Percentiles rank a stretch among this genome's conserved stretches.
phyloP scores from a whole-genome alignment of 805 yeast genomes.

The Maudiozyma bulderi region DNA sequence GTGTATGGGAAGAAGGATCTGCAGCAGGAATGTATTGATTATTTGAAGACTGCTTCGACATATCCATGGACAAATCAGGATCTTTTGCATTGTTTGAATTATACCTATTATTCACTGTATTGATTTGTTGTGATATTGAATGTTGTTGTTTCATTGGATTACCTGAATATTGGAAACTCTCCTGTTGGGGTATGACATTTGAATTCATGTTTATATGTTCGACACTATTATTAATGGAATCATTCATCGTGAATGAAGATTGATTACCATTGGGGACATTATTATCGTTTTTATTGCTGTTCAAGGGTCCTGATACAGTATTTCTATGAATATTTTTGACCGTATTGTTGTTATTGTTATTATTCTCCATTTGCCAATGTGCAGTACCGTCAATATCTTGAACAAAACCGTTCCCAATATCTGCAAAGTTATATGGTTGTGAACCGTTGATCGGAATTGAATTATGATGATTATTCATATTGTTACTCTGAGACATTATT shows the following conservation, averaged over 20 bases:
- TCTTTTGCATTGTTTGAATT: not conserved
- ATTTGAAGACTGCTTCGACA: not conserved
- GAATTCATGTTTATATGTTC: not conserved
- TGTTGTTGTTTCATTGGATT: not conserved
- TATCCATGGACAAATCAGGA: not conserved
- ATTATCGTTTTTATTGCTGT: not conserved
- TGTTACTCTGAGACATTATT: not conserved
- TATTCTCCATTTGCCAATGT: not conserved
- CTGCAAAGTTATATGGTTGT: not conserved
- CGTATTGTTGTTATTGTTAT: conserved; percentile 4
- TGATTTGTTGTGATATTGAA: not conserved
- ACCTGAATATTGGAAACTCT: not conserved
- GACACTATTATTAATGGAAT: not conserved
- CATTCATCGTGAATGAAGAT: not conserved
- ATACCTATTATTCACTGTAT: not conserved
- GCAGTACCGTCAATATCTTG: not conserved
- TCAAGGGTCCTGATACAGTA: not conserved
- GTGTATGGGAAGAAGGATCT: not conserved
- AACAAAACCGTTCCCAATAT: not conserved
- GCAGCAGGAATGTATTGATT: not conserved
- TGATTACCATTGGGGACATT: not conserved
- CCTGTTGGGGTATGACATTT: not conserved
- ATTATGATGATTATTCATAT: not conserved
- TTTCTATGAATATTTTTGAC: not conserved
- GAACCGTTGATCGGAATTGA: not conserved